Evolutionary conservation across 1,284 basidiomycete genomes (phyloP), one percentile per base, ranked within the genome.

Genomic region (Apiotrichum veenhuisii): DNA sequence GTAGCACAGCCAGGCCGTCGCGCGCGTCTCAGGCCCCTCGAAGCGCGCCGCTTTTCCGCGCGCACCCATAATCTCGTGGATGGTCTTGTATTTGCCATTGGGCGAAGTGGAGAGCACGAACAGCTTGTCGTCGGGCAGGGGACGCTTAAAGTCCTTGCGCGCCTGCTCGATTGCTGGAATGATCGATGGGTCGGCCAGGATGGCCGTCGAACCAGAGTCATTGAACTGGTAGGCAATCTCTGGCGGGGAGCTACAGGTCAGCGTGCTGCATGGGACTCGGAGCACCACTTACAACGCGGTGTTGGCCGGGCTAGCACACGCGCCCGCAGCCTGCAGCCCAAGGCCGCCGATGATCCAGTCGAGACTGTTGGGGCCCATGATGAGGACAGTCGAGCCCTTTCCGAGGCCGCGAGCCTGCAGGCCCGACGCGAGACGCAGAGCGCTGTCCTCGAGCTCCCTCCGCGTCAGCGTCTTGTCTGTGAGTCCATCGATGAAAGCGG

Each of bases 401-500:
- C 64, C 54, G 11, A 72, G 40, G 5, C 66, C 66, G 23, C 61
- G 46, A 34, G 34, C 41, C 37, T 56, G 78, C 23, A 87, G 69
- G 0, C 84, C 84, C 62, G 80, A 78, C 0, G 74, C 85, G 18
- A 88, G 75, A 3, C 81, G 77, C 17, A 87, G 77, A 0, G 86
- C 80, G 20, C 84, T 73, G 20, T 80, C 71, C 34, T 81, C 81
- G 27, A 87, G 72, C 33, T 83, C 79, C 0, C 68, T 81, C 18
- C 87, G 82, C 0, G 85, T 81, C 27, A 90, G 64, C 2, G 78
- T 77, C 0, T 79, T 74, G 0, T 83, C 85, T 0, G 86, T 82
- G 2, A 76, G 71, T 0, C 84, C 85, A 64, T 90, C 88, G 53
- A 88, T 80, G 69, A 84, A 88, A 0, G 86, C 86, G 11, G 81